phyloP scores from a whole-genome alignment of 2,329 filamentous ascomycete genomes.

The Hymenoscyphus albidus region DNA sequence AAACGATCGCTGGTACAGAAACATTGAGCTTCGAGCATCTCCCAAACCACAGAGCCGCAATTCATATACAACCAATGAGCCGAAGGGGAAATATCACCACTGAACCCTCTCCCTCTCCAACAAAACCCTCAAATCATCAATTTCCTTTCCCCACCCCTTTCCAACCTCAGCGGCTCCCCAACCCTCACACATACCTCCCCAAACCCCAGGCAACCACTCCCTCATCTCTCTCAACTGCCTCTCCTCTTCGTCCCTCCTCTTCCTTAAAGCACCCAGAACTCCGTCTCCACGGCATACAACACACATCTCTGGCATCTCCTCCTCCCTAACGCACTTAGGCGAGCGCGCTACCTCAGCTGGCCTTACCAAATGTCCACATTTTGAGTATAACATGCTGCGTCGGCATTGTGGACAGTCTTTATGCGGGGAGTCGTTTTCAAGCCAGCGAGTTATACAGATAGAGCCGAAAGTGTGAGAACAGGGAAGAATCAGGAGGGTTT shows the following conservation, averaged over 20 bases:
- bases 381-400: conserved; percentile 25
- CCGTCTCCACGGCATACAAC: conserved; percentile 22
- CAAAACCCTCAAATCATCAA: conserved; percentile 21
- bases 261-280: conserved; percentile 14
- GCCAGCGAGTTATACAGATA: conserved; percentile 29
- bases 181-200: conserved; percentile 16
- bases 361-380: conserved; percentile 26
- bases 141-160: conserved; percentile 20
- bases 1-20: background rate
- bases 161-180: conserved; percentile 17
- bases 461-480: conserved; percentile 30
- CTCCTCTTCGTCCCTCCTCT: conserved; percentile 19
- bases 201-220: conserved; percentile 20
- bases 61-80: background rate
- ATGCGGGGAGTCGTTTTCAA: conserved; percentile 22
- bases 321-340: conserved; percentile 16
- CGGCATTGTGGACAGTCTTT: conserved; percentile 30
- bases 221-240: conserved; percentile 18
- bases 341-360: conserved; percentile 12
- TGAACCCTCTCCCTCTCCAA: conserved; percentile 33
- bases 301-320: conserved; percentile 27
- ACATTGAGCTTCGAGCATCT: background rate
- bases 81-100: conserved; percentile 17
- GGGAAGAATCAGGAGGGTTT: conserved; percentile 23
- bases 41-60: background rate